Evolutionary conservation across 2,329 filamentous ascomycete genomes (phyloP).

Genomic region (Blastomyces gilchristii): DNA sequence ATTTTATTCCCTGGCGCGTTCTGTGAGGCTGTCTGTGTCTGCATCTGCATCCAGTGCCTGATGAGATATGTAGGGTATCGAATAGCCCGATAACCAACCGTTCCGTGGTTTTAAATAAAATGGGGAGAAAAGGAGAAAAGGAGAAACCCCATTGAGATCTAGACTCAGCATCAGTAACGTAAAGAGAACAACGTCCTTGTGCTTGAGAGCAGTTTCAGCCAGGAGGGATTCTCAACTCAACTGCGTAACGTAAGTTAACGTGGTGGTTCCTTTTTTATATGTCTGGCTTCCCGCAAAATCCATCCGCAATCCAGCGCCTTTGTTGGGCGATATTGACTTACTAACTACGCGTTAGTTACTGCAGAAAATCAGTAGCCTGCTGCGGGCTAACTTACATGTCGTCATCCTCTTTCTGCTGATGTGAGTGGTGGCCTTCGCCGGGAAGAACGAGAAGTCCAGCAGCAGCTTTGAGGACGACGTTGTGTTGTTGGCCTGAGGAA

Average conservation of each 20-base stretch:
- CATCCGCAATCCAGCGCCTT: background rate
- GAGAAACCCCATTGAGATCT: background rate
- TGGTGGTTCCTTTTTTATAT: too few relatives aligned
- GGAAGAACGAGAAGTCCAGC: background rate
- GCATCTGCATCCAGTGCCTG: conserved; percentile 3
- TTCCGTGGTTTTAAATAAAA: background rate
- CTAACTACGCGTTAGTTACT: background rate
- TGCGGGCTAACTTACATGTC: background rate
- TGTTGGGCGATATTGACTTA: background rate
- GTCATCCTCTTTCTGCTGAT: background rate
- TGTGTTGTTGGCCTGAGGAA: background rate
- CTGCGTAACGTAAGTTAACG: too few relatives aligned
- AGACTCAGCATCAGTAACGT: background rate
- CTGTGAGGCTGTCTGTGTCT: background rate
- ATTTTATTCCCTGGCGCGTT: too few relatives aligned
- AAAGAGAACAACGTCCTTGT: too few relatives aligned
- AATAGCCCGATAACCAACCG: background rate
- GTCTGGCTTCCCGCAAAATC: too few relatives aligned
- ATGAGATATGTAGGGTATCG: conserved; percentile 1
- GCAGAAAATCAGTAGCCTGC: background rate
- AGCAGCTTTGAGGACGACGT: too few relatives aligned
- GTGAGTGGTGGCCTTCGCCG: conserved; percentile 1
- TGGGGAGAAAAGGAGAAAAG: background rate
- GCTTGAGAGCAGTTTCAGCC: background rate
- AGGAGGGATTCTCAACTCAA: background rate